Evolutionary conservation across 192 early-diverging fungal genomes (phyloP).

Genomic region (Hyaloraphidium curvatum): DNA sequence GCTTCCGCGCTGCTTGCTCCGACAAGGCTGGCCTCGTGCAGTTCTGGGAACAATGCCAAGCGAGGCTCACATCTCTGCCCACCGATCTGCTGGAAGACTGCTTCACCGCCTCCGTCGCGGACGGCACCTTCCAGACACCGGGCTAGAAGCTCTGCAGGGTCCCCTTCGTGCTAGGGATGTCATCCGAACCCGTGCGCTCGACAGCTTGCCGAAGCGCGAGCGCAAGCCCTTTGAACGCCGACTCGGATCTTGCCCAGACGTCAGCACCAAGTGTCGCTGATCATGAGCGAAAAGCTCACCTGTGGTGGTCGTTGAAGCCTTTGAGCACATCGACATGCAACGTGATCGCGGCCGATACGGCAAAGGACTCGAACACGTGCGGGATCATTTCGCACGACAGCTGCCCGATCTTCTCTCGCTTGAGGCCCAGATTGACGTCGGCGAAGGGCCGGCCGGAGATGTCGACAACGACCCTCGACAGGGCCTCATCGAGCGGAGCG

Average conservation of each 20-base stretch:
- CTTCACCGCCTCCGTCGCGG: no score
- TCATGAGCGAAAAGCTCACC: constrained; percentile 29
- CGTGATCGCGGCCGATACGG: constrained; percentile 76
- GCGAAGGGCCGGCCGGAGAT: constrained; percentile 87
- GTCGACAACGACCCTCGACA: constrained; percentile 86
- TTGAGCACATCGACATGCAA: constrained; percentile 90
- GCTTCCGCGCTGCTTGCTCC: no score
- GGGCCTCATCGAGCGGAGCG: constrained; percentile 91
- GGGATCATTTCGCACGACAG: constrained; percentile 97
- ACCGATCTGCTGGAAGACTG: no score
- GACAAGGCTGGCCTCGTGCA: no score
- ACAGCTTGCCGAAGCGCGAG: constrained; percentile 77
- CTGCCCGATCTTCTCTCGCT: constrained; percentile 74
- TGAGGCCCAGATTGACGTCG: constrained; percentile 62
- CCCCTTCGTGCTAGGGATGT: constrained; percentile 92
- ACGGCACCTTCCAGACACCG: background rate
- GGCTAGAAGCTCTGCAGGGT: constrained; percentile 27
- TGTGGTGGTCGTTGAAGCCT: constrained; percentile 93
- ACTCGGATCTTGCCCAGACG: constrained; percentile 46
- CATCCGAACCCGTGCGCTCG: constrained; percentile 60
- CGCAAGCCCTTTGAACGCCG: constrained; percentile 95
- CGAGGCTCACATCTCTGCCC: no score
- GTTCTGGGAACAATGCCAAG: no score
- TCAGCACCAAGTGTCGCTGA: background rate
- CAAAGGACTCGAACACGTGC: constrained; percentile 85